Evolutionary conservation across 805 yeast genomes (phyloP).

Genomic region (Lipomyces starkeyi): DNA sequence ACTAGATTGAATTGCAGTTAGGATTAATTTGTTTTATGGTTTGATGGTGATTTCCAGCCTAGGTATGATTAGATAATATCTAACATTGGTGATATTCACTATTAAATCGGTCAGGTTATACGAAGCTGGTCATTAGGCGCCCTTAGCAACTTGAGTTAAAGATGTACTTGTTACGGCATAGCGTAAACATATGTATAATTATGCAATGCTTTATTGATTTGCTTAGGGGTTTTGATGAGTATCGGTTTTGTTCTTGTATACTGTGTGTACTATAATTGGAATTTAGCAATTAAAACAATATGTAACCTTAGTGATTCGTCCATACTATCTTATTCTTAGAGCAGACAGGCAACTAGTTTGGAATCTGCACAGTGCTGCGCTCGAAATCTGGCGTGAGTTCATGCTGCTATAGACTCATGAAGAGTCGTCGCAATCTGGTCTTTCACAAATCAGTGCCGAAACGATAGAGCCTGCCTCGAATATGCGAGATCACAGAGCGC

Average conservation of each 20-base stretch:
- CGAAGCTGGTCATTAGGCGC: background rate
- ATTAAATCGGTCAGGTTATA: background rate
- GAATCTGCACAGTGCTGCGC: background rate
- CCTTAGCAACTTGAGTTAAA: background rate
- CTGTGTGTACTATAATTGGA: conserved; percentile 2
- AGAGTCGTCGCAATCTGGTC: background rate
- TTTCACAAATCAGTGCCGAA: background rate
- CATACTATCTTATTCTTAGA: background rate
- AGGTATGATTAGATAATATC: background rate
- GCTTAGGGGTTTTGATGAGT: background rate
- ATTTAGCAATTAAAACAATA: background rate
- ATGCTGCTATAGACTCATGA: background rate
- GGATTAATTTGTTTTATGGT: background rate
- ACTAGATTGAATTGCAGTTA: background rate
- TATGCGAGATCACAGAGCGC: background rate
- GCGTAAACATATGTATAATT: background rate
- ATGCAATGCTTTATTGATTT: background rate
- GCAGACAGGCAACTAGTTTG: background rate
- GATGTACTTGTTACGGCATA: background rate
- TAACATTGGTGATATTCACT: background rate
- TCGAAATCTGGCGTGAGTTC: background rate
- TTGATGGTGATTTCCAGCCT: background rate
- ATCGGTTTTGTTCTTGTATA: background rate
- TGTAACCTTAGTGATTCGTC: background rate
- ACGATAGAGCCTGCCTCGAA: background rate